Conservation (phyloP, 805 yeast genomes). For the Pichia scutulata region DNA sequence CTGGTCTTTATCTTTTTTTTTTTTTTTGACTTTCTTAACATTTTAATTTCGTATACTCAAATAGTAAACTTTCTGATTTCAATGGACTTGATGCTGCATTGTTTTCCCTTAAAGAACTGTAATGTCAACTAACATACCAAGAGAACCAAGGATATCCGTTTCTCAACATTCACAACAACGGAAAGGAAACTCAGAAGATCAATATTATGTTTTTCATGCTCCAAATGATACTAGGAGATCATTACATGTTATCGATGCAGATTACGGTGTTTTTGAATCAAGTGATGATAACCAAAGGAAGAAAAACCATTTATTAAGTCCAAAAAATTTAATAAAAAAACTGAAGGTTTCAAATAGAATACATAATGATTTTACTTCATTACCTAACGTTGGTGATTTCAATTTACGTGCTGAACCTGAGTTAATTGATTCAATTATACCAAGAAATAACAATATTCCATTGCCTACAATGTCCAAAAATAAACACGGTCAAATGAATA, state of each 20-base stretch:
- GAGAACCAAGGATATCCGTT: neutral
- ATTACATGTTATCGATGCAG: slow-evolving; percentile 11
- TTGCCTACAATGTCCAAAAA: neutral
- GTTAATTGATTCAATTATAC: neutral
- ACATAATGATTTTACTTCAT: neutral
- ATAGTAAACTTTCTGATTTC: too few species aligned
- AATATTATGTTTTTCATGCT: slow-evolving; percentile 8
- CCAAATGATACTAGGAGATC: neutral
- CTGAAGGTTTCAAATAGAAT: neutral
- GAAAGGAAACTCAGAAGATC: neutral
- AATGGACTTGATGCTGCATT: neutral
- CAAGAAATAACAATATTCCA: neutral
- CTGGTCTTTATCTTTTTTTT: neutral
- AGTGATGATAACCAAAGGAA: neutral
- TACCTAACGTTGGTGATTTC: neutral
- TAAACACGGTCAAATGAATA: neutral
- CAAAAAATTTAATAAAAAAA: neutral
- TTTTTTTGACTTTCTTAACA: neutral
- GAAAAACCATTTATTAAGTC: neutral
- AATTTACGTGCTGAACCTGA: slow-evolving; percentile 9
- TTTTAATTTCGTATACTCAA: neutral
- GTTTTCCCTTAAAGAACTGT: neutral
- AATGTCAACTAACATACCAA: neutral
- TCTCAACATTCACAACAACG: neutral
- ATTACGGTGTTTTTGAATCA: slow-evolving; percentile 12